These are phyloP conservation scores for Raddia guianensis DNA, from an alignment of 176 grass and related monocot genomes.

Conservation along the genomic window DNA sequence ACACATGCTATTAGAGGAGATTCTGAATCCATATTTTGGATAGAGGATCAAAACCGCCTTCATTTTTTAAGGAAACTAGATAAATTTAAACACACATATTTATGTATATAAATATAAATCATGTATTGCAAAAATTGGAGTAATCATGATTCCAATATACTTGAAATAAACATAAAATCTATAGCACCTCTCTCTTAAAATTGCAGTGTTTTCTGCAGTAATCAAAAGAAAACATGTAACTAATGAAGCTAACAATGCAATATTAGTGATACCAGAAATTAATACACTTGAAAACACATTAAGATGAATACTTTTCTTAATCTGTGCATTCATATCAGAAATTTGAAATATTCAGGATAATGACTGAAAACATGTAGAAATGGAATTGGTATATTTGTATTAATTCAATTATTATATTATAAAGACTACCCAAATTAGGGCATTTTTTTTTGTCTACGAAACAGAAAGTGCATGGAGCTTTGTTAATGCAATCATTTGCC, in stretches of 20 bases:
- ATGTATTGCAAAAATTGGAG: background rate
- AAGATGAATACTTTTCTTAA: background rate
- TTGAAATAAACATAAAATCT: background rate
- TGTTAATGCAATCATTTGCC: background rate
- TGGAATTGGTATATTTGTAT: slow-evolving; percentile 5
- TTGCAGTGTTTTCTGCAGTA: background rate
- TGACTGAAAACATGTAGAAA: background rate
- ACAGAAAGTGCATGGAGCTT: background rate
- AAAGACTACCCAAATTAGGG: background rate
- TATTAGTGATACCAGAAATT: background rate
- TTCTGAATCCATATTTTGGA: background rate
- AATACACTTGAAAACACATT: background rate
- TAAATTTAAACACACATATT: background rate
- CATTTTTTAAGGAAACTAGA: background rate
- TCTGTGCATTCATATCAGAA: background rate
- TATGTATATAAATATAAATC: background rate
- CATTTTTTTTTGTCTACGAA: no score
- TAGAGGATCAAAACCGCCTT: background rate
- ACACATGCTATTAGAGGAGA: no score
- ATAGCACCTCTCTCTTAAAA: background rate
- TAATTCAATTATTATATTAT: background rate
- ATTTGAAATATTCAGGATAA: background rate
- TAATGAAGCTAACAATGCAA: background rate
- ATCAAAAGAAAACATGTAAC: background rate
- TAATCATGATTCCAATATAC: background rate